Base-by-base conservation (phyloP, 331 rosid species). In the Prunus yedoensis region DNA sequence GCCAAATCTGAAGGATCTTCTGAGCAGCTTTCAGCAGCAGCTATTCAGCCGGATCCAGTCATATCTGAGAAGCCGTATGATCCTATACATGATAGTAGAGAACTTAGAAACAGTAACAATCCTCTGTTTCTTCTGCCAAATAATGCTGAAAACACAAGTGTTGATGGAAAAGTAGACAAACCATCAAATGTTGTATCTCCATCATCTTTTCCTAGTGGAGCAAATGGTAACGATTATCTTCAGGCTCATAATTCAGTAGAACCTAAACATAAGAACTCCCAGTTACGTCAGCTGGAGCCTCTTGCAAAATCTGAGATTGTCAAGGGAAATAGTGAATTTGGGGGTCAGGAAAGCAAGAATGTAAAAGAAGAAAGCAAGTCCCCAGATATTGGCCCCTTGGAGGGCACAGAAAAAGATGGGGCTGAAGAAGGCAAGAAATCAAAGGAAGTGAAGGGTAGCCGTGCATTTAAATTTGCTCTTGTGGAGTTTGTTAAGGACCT, bases 401-500 rank as follows among this genome's bases (percentile, higher is more conserved):
- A 71, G 78, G 79, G 78, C 43, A 23, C 68, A 79, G 86, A 87
- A 65, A 85, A 79, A 78, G 86, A 79, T 66, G 93, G 77, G 60
- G 75, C 69, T 69, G 87, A 81, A 74, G 95, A 88, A 47, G 85
- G 80, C 61, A 90, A 87, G 88, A 93, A 89, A 81, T 47, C 45
- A 57, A 93, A 93, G 83, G 98, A 93, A 66, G 74, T 20, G 41
- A 90, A 93, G 86, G 91, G 89, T 45, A 70, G 80, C 68, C 93
- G 90, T 51, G 90, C 96, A 64, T 93, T 93, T 77, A 93, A 91
- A 79, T 82, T 81, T 87, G 86, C 93, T 59, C 87, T 93, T 75
- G 98, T 88, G 64, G 98, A 91, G 85, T 88, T 85, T 28, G 78
- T 91, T 50, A 93, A 93, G 87, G 98, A 93, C 86, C 90, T 93